Evolutionary conservation across 352 stramenopile genomes (phyloP).

Genomic region (Phytophthora citrophthora): DNA sequence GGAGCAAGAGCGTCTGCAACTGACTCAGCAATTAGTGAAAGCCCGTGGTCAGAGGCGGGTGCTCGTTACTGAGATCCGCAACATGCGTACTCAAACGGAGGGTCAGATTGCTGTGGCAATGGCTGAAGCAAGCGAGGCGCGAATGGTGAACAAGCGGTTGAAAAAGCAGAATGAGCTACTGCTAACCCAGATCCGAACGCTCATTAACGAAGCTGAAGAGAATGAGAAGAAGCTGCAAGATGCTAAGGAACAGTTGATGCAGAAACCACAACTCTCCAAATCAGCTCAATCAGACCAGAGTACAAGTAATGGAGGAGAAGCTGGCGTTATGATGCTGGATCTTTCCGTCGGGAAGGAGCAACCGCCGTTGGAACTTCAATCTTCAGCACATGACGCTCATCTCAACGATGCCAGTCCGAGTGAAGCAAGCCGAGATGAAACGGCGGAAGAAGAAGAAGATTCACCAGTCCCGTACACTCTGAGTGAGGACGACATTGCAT

Average conservation of each 20-base stretch:
- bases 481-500: constrained; percentile 68
- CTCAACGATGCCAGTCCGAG: not conserved
- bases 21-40: constrained; percentile 81
- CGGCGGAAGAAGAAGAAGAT: constrained; percentile 23
- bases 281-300: not conserved
- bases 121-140: constrained; percentile 82
- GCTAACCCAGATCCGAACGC: constrained; percentile 76
- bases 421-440: constrained; percentile 8
- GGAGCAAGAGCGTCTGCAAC: constrained; percentile 55
- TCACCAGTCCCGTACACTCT: constrained; percentile 64
- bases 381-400: not conserved
- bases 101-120: constrained; percentile 83
- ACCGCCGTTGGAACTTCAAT: not conserved
- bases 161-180: constrained; percentile 88
- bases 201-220: constrained; percentile 67
- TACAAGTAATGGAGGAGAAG: constrained; percentile 6
- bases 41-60: constrained; percentile 81
- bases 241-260: constrained; percentile 27
- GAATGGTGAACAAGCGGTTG: constrained; percentile 85
- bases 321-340: constrained; percentile 21
- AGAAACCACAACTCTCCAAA: not conserved
- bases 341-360: constrained; percentile 15
- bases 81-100: constrained; percentile 77
- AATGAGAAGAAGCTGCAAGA: constrained; percentile 49
- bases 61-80: constrained; percentile 77